Conservation (phyloP, 805 yeast genomes). For the Saccharomycopsis microspora region DNA sequence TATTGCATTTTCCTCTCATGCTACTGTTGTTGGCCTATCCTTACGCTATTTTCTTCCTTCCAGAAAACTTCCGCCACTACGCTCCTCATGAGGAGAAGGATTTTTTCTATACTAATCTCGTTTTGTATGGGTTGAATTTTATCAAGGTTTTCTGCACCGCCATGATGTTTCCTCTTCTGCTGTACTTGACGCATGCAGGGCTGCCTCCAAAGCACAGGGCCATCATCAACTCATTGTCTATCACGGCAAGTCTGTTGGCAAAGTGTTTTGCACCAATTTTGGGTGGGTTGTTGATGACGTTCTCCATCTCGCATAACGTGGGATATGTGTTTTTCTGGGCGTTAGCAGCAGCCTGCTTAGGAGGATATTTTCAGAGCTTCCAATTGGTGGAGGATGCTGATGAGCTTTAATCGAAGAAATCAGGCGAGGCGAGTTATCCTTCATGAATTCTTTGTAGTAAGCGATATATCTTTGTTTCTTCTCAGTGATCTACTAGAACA, state of each 20-base stretch:
- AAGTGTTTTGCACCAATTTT: constrained; percentile 44
- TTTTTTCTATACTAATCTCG: background rate
- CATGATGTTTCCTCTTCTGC: constrained; percentile 40
- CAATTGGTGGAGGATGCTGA: constrained; percentile 19
- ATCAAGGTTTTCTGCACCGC: constrained; percentile 31
- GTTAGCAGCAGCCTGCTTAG: constrained; percentile 10
- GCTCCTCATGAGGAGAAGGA: constrained; percentile 7
- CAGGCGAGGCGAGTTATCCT: too few relatives aligned
- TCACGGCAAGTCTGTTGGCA: constrained; percentile 42
- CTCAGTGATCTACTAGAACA: too few relatives aligned
- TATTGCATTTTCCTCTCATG: constrained; percentile 31
- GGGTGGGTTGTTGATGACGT: constrained; percentile 39
- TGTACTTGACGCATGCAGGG: constrained; percentile 42
- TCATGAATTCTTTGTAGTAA: too few relatives aligned
- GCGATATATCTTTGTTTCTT: too few relatives aligned
- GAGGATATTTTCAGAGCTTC: constrained; percentile 14
- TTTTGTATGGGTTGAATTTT: constrained; percentile 24
- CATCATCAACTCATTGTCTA: constrained; percentile 45
- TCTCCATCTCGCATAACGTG: constrained; percentile 22
- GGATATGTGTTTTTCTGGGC: constrained; percentile 25
- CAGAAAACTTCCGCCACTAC: constrained; percentile 21
- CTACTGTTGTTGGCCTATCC: constrained; percentile 36
- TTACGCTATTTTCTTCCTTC: constrained; percentile 32
- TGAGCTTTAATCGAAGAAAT: constrained; percentile 3
- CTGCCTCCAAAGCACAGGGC: constrained; percentile 45